Base-by-base conservation (phyloP, 2,329 filamentous ascomycete genomes). In the Diatrype stigma region DNA sequence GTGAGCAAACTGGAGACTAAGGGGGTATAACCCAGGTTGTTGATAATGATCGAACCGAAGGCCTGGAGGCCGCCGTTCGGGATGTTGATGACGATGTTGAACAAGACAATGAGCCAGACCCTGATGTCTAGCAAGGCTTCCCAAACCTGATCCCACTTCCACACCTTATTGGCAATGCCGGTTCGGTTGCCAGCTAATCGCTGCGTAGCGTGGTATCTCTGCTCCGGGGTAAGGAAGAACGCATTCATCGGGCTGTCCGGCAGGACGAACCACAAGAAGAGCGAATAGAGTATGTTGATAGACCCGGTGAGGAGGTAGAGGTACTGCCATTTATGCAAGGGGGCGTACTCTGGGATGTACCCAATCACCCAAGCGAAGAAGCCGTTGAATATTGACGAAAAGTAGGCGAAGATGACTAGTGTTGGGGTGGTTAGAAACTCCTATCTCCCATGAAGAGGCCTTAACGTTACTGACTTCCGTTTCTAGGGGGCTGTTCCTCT, bases 171-270 rank as follows among this genome's bases (percentile, higher is more conserved):
- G 14, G 54, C 56, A 37, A 70, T 70, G 6, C 70, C 71, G 1
- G 70, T 73, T 50, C 67, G 64, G 56, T 74, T 72, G 6, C 57
- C 62, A 1, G 66, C 64, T 10, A 71, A 56, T 2, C 69, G 64
- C 49, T 67, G 54, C 17, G 70, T 55, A 7, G 62, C 61, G 45
- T 60, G 59, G 42, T 57, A 63, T 14, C 59, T 64, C 26, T 68
- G 61, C 37, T 61, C 59, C 2, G 52, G 34, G 14, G 56, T 61
- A 42, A 67, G 53, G 63, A 73, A 64, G 54, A 61, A 46, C 58
- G 69, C 51, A 63, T 64, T 67, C 57, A 70, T 64, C 11, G 70
- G 70, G 17, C 62, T 68, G 49, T 70, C 67, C 2, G 71, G 66
- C 16, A 69, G 56, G 45, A 63, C 10, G 51, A 62, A 56, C 50